phyloP scores from a whole-genome alignment of 164 flowering plant species.

The Vitis vinifera region DNA sequence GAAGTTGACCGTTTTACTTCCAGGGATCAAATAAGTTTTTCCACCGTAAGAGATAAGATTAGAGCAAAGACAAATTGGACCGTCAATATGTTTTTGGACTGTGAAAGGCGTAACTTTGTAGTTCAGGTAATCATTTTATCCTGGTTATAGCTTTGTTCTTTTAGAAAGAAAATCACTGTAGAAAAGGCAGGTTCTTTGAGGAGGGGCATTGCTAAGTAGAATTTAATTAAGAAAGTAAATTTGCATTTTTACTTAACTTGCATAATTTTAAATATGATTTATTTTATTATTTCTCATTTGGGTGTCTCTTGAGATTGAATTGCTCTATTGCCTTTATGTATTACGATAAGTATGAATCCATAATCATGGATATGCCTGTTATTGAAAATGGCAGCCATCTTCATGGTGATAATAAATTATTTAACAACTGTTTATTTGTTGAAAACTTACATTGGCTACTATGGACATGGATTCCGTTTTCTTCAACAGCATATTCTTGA shows the following conservation, averaged over 20 bases:
- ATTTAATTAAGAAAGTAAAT: too few species aligned
- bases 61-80: conserved; percentile 65
- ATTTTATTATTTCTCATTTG: neutral
- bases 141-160: too few species aligned
- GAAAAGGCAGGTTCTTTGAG: too few species aligned
- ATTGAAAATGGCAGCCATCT: neutral
- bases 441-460: neutral
- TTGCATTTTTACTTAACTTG: too few species aligned
- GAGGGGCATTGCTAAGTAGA: too few species aligned
- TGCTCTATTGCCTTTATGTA: neutral
- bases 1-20: conserved; percentile 98
- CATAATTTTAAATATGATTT: too few species aligned
- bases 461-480: neutral
- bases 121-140: conserved; percentile 59
- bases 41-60: conserved; percentile 83
- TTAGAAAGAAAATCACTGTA: too few species aligned
- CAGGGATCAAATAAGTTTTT: conserved; percentile 91
- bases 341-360: neutral
- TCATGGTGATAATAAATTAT: neutral
- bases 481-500: neutral
- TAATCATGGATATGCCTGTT: neutral
- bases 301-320: neutral
- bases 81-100: conserved; percentile 83
- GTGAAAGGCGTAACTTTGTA: conserved; percentile 94
- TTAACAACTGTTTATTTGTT: neutral